phyloP scores from a whole-genome alignment of 2,329 filamentous ascomycete species.

The Aspergillus fumigatus region DNA sequence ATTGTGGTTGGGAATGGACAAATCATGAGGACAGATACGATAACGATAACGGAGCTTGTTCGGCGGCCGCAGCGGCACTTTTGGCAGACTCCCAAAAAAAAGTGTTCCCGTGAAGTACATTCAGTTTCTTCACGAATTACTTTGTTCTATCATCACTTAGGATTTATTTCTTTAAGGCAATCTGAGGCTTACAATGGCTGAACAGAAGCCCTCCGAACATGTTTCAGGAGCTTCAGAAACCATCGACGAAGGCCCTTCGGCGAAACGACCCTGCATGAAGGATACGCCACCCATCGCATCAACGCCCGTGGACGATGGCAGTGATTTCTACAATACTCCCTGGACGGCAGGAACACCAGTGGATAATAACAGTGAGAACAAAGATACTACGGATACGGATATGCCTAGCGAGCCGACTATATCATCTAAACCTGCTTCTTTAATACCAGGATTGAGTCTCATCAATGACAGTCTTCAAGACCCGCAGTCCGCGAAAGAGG shows the following conservation, averaged over 20 bases:
- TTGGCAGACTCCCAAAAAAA: conserved; percentile 23
- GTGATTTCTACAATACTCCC: conserved; percentile 42
- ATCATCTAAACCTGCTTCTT: conserved; percentile 15
- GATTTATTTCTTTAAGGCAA: neutral
- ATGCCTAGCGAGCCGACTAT: conserved; percentile 11
- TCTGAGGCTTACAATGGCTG: conserved; percentile 21
- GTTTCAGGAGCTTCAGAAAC: conserved; percentile 10
- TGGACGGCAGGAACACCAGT: conserved; percentile 27
- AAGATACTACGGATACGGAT: conserved; percentile 1
- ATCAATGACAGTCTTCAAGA: conserved; percentile 22
- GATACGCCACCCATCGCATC: conserved; percentile 28
- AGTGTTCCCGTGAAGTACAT: conserved; percentile 12
- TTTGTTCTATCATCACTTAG: conserved; percentile 8
- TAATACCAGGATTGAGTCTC: conserved; percentile 36
- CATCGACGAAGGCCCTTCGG: conserved; percentile 18
- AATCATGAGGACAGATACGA: conserved; percentile 9
- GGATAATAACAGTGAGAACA: conserved; percentile 2
- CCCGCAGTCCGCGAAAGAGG: conserved; percentile 7
- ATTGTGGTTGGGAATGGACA: neutral
- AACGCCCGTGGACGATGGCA: conserved; percentile 34
- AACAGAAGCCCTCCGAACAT: conserved; percentile 12
- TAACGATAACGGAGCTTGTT: conserved; percentile 27
- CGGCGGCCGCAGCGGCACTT: conserved; percentile 25
- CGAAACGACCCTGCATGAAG: conserved; percentile 23
- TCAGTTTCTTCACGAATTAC: conserved; percentile 2